Evolutionary conservation across 331 rosid species (phyloP).

Genomic region (Acacia pycnantha): DNA sequence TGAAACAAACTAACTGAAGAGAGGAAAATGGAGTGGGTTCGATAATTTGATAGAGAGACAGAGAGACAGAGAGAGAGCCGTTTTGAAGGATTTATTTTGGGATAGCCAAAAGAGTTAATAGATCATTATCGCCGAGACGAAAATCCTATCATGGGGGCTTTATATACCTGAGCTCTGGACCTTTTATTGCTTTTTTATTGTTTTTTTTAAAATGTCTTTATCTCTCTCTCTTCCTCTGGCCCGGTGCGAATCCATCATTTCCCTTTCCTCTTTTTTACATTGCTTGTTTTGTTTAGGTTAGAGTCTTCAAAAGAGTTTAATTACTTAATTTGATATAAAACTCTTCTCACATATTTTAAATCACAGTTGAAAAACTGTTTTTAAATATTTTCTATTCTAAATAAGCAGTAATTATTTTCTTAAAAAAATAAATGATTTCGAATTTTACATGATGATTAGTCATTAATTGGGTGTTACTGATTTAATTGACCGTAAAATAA

Average conservation of each 20-base stretch:
- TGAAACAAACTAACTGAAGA: not conserved
- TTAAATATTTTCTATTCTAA: too few species aligned
- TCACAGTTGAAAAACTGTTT: too few species aligned
- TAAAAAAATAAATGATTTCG: not conserved
- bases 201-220: slow-evolving; percentile 22
- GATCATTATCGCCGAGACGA: not conserved
- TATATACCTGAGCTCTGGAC: slow-evolving; percentile 34
- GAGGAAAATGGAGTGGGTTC: not conserved
- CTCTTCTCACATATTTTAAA: too few species aligned
- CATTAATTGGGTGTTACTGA: not conserved
- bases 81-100: slow-evolving; percentile 1
- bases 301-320: too few species aligned
- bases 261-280: not conserved
- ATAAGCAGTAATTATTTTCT: too few species aligned
- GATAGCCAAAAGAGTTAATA: not conserved
- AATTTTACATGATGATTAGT: too few species aligned
- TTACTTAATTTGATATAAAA: too few species aligned
- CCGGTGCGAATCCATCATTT: slow-evolving; percentile 18
- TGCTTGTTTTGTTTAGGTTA: too few species aligned
- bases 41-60: not conserved
- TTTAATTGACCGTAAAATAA: not conserved
- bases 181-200: slow-evolving; percentile 17
- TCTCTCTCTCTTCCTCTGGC: not conserved
- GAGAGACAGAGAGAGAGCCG: not conserved
- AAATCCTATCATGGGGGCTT: not conserved